These are phyloP conservation scores for Rhizopus stolonifer DNA, from an alignment of 371 early-diverging fungal species.

Conservation along the genomic window DNA sequence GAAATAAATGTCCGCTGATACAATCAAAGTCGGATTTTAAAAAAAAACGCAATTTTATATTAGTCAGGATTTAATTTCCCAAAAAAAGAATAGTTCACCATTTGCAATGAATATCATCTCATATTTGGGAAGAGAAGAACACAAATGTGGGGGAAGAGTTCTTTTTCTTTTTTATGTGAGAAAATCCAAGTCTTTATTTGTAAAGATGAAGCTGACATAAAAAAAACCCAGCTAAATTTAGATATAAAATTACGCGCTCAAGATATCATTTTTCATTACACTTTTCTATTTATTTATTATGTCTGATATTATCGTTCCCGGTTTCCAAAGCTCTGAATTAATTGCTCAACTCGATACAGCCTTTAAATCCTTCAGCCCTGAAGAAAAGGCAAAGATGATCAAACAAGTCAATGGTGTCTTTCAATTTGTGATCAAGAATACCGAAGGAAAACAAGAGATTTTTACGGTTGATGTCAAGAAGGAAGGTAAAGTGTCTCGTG, in stretches of 20 bases:
- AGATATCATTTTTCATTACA: neutral
- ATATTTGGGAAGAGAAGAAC: too few species aligned
- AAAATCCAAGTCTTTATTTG: too few species aligned
- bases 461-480: slow-evolving; percentile 82
- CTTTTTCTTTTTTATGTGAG: too few species aligned
- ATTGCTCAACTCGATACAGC: slow-evolving; percentile 41
- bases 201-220: neutral
- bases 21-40: too few species aligned
- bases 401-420: slow-evolving; percentile 79
- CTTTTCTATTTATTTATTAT: slow-evolving; percentile 13
- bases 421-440: slow-evolving; percentile 77
- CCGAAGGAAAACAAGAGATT: slow-evolving; percentile 63
- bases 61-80: too few species aligned
- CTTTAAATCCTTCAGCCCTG: slow-evolving; percentile 31
- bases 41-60: too few species aligned
- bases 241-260: neutral
- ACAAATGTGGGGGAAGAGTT: too few species aligned
- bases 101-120: too few species aligned
- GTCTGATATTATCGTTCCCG: slow-evolving; percentile 49
- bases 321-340: slow-evolving; percentile 47
- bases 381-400: slow-evolving; percentile 36
- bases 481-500: slow-evolving; percentile 55
- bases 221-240: neutral
- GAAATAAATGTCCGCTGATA: slow-evolving; percentile 33
- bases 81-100: too few species aligned